Evolutionary conservation across 345 rosid genomes (phyloP), one percentile per base, ranked within the genome.

Genomic region (Citrus hindsii): DNA sequence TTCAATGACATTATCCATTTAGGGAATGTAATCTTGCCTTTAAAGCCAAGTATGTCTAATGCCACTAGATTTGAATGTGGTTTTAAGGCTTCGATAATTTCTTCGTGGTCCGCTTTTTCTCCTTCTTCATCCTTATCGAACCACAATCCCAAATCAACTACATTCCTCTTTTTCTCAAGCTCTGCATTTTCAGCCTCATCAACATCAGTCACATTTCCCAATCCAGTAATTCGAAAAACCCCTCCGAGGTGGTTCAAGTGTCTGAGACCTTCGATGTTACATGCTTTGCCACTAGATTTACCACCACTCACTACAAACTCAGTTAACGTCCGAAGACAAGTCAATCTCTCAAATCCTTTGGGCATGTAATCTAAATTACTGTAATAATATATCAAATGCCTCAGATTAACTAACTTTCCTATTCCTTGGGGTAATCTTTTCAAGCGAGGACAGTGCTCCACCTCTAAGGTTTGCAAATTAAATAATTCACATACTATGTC

Each of bases 401-500:
- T 76, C 9, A 81, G 8, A 1, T 40, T 76, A 30, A 9, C 22
- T 10, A 81, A 75, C 30, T 66, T 81, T 67, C 56, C 60, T 1
- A 58, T 71, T 5, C 51, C 58, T 13, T 3, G 9, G 8, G 80
- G 83, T 66, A 81, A 30, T 18, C 35, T 25, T 8, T 16, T 9
- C 2, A 76, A 38, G 7, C 8, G 0, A 0, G 0, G 0, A 58
- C 83, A 81, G 4, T 1, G 0, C 9, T 0, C 0, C 3, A 76
- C 6, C 0, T 64, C 22, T 6, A 81, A 66, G 7, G 30, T 46
- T 9, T 70, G 79, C 4, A 80, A 58, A 71, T 80, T 80, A n/a
- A 12, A 75, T 10, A 76, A 18, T 9, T 55, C 35, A 27, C 83
- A 24, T 0, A 53, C 18, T 14, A 33, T 62, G 22, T 80, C 79